Percentiles rank a stretch among this genome's conserved stretches.
phyloP scores from a whole-genome alignment of 208 protist species.

The Leishmania mexicana region DNA sequence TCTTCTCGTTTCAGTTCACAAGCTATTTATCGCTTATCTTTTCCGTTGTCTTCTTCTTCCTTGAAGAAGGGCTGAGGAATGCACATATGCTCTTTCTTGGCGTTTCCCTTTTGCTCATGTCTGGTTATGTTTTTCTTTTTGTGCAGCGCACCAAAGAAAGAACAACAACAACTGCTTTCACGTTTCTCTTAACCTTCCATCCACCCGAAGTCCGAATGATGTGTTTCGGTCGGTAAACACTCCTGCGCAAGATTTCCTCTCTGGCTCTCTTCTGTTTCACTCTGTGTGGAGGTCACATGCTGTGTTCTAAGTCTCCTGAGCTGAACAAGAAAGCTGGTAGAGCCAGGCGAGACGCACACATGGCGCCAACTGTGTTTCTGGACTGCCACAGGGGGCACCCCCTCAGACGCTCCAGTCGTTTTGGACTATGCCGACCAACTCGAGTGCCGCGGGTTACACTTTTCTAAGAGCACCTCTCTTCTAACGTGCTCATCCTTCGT shows the following conservation, averaged over 20 bases:
- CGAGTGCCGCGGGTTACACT: neutral
- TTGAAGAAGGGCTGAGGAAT: neutral
- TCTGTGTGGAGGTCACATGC: neutral
- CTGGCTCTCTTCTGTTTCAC: neutral
- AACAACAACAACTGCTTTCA: neutral
- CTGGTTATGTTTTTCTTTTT: neutral
- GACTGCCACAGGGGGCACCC: neutral
- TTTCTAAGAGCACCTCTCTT: neutral
- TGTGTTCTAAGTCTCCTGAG: neutral
- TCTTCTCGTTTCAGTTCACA: neutral
- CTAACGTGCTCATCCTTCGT: neutral
- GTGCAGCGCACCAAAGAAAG: neutral
- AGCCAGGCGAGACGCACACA: neutral
- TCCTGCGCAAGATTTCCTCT: neutral
- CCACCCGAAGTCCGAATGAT: neutral
- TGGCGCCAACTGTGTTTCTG: neutral
- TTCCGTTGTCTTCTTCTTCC: slow-evolving; percentile 2
- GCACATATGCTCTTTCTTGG: neutral
- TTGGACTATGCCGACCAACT: neutral
- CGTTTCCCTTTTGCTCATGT: neutral
- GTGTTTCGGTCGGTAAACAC: neutral
- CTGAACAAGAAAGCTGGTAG: neutral
- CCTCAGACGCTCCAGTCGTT: neutral
- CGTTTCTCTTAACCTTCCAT: neutral
- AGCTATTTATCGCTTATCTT: neutral